A percentile compares a stretch with the other conserved stretches of the same genome.
Conservation (phyloP, 2,329 filamentous ascomycete species). For the Xylaria multiplex region DNA sequence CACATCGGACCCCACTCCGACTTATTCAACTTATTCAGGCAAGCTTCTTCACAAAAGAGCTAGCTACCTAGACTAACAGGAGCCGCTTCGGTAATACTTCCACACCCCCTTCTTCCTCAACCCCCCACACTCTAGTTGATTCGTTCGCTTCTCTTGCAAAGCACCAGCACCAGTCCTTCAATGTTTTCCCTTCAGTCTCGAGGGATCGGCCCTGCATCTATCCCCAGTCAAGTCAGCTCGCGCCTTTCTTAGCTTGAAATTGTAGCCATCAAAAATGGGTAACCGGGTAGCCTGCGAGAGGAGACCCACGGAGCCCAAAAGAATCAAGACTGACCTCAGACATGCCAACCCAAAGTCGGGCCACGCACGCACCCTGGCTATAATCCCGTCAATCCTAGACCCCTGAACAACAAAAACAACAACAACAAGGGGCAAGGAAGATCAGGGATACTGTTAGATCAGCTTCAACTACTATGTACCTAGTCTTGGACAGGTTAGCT, state of each 20-base stretch:
- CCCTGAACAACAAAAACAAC: constrained; percentile 39
- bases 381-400: constrained; percentile 38
- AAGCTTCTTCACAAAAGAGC: constrained; percentile 6
- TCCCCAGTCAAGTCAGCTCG: constrained; percentile 44
- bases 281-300: constrained; percentile 40
- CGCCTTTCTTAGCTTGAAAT: constrained; percentile 40
- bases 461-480: constrained; percentile 35
- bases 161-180: constrained; percentile 40
- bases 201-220: constrained; percentile 49
- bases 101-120: constrained; percentile 38
- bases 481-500: constrained; percentile 44
- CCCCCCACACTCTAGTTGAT: constrained; percentile 42
- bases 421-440: constrained; percentile 23
- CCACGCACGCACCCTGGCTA: constrained; percentile 45
- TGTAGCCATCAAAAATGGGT: constrained; percentile 43
- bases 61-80: constrained; percentile 23
- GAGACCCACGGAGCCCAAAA: constrained; percentile 40
- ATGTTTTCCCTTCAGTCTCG: constrained; percentile 42
- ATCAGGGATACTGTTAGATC: constrained; percentile 42
- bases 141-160: constrained; percentile 45
- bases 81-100: constrained; percentile 45
- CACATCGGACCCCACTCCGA: constrained; percentile 19
- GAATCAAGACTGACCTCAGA: constrained; percentile 44
- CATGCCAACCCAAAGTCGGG: constrained; percentile 45
- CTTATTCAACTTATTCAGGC: constrained; percentile 27